Percentiles rank a stretch among this genome's conserved stretches.
Conservation (phyloP, 352 stramenopile genomes). For the Pythium angustatum region DNA sequence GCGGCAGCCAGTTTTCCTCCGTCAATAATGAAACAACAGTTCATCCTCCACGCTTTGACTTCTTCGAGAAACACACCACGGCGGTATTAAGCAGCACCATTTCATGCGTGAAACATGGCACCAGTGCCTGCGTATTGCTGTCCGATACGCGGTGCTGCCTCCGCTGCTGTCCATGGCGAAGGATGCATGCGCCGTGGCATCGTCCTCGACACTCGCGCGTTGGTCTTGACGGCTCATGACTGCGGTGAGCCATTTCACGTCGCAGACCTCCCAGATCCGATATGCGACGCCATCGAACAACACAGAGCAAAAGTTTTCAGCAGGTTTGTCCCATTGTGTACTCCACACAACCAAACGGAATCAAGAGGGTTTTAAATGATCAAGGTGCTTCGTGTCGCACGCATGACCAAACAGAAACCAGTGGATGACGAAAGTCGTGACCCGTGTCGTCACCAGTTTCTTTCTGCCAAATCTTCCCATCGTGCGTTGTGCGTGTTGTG, state of each 20-base stretch:
- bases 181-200: too few species aligned
- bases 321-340: slow-evolving; percentile 10
- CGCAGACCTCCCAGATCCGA: slow-evolving; percentile 8
- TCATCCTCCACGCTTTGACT: neutral
- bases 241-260: too few species aligned
- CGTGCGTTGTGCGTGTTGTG: neutral
- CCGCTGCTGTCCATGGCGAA: too few species aligned
- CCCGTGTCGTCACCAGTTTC: neutral
- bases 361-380: slow-evolving; percentile 9
- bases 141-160: too few species aligned
- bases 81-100: too few species aligned
- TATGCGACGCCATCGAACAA: slow-evolving; percentile 1
- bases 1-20: neutral
- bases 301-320: slow-evolving; percentile 18
- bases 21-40: neutral
- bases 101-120: neutral
- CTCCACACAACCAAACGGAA: slow-evolving; percentile 8
- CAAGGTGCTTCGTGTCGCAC: neutral
- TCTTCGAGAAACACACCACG: too few species aligned
- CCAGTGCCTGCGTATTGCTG: too few species aligned
- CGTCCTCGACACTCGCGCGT: too few species aligned
- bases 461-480: neutral
- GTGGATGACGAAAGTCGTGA: neutral
- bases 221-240: neutral
- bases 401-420: neutral